Conservation (phyloP, 73 alveolate species). For the Tetrahymena elliotti region DNA sequence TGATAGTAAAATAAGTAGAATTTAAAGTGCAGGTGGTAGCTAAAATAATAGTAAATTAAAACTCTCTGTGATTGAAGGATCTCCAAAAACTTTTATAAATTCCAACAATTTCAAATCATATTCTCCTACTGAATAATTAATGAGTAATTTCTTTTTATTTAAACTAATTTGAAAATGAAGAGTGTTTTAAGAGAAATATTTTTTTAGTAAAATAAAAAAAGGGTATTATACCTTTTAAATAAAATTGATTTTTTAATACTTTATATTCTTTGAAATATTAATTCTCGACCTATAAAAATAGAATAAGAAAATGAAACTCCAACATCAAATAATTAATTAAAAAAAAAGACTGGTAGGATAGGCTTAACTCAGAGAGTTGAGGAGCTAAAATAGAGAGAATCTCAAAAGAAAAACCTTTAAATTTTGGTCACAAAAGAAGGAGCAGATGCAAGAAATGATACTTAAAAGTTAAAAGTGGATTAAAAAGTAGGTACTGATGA, state of each 20-base stretch:
- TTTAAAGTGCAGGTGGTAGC: neutral
- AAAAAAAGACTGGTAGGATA: neutral
- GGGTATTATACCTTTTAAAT: neutral
- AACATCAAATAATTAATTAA: neutral
- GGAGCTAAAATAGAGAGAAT: neutral
- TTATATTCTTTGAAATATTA: too few relatives aligned
- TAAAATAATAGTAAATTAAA: neutral
- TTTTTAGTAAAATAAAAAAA: too few relatives aligned
- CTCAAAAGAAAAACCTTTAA: neutral
- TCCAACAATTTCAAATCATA: neutral
- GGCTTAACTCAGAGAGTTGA: neutral
- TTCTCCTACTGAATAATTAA: neutral
- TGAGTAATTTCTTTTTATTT: too few relatives aligned
- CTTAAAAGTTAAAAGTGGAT: neutral
- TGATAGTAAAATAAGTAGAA: neutral
- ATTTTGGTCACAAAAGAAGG: neutral
- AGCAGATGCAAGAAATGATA: neutral
- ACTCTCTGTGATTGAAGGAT: neutral
- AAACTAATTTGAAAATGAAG: too few relatives aligned
- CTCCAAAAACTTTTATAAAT: neutral
- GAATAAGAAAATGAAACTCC: neutral
- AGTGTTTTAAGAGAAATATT: too few relatives aligned
- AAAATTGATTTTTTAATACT: too few relatives aligned
- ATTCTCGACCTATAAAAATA: too few relatives aligned
- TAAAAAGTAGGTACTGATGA: neutral